Conservation (phyloP, 768 basidiomycete species). For the Mycena capillaripes region DNA sequence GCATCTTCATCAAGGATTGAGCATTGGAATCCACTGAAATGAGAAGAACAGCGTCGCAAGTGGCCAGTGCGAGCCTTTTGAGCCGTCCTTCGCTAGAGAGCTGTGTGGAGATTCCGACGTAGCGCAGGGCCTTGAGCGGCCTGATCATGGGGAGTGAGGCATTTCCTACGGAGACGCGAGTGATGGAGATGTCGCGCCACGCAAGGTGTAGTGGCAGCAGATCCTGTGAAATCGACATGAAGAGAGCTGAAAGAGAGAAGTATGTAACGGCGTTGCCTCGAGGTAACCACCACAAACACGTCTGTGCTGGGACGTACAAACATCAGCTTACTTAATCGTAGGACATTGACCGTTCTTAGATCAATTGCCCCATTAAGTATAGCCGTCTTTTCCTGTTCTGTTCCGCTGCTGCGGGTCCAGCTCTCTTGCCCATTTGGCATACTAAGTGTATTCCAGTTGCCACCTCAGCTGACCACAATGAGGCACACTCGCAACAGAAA, state of each 20-base stretch:
- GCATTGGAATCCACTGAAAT: slow-evolving; percentile 4
- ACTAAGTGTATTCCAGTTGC: too few species aligned
- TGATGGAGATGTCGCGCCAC: slow-evolving; percentile 17
- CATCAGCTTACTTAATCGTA: too few species aligned
- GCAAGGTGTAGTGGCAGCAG: slow-evolving; percentile 6
- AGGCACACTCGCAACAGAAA: too few species aligned
- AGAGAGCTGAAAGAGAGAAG: slow-evolving; percentile 9
- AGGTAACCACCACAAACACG: too few species aligned
- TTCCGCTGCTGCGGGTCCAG: too few species aligned
- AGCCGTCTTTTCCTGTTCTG: too few species aligned
- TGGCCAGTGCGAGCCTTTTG: slow-evolving; percentile 16
- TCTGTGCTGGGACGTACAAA: too few species aligned
- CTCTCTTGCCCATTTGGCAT: too few species aligned
- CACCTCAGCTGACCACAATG: too few species aligned
- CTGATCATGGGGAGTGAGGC: background rate
- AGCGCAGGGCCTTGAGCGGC: background rate
- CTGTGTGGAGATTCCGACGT: slow-evolving; percentile 21
- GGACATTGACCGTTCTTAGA: too few species aligned
- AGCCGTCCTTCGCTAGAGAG: slow-evolving; percentile 9
- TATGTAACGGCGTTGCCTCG: too few species aligned
- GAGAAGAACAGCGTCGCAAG: background rate
- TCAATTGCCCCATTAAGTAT: too few species aligned
- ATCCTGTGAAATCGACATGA: slow-evolving; percentile 17
- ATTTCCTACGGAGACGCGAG: slow-evolving; percentile 7
- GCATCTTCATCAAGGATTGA: background rate